These are phyloP conservation scores for Rubia tinctorum DNA, from an alignment of 305 asterid genomes.

Conservation along the genomic window DNA sequence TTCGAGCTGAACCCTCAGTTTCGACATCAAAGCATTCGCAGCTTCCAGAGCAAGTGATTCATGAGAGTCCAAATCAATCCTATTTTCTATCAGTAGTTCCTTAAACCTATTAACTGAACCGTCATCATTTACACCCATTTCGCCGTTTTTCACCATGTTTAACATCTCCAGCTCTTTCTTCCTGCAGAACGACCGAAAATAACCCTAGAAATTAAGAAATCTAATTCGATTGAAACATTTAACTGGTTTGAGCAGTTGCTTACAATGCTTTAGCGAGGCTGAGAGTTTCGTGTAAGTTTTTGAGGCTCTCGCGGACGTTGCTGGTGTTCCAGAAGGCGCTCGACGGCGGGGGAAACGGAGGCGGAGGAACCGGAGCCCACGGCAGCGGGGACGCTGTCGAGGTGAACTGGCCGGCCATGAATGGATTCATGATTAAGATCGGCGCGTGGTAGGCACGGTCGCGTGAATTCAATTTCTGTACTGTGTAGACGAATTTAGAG, in stretches of 20 bases:
- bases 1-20: slow-evolving; percentile 71
- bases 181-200: slow-evolving; percentile 34
- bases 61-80: slow-evolving; percentile 38
- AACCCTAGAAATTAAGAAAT: not conserved
- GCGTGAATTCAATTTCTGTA: not conserved
- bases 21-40: slow-evolving; percentile 59
- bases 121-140: slow-evolving; percentile 25
- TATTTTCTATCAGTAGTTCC: slow-evolving; percentile 40
- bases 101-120: slow-evolving; percentile 35
- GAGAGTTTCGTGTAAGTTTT: slow-evolving; percentile 49
- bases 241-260: slow-evolving; percentile 10
- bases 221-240: not conserved
- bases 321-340: slow-evolving; percentile 58
- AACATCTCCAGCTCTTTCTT: slow-evolving; percentile 69
- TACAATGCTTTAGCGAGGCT: slow-evolving; percentile 58
- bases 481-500: not conserved
- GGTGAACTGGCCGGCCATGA: slow-evolving; percentile 33
- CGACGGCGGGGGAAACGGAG: slow-evolving; percentile 59
- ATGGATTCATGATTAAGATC: slow-evolving; percentile 37
- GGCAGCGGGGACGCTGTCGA: slow-evolving; percentile 24
- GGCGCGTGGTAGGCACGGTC: not conserved
- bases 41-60: slow-evolving; percentile 52
- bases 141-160: slow-evolving; percentile 37
- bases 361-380: slow-evolving; percentile 45
- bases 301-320: slow-evolving; percentile 55